Base-by-base conservation (phyloP, 78 protist species). In the Dictyostelium capitatum region DNA sequence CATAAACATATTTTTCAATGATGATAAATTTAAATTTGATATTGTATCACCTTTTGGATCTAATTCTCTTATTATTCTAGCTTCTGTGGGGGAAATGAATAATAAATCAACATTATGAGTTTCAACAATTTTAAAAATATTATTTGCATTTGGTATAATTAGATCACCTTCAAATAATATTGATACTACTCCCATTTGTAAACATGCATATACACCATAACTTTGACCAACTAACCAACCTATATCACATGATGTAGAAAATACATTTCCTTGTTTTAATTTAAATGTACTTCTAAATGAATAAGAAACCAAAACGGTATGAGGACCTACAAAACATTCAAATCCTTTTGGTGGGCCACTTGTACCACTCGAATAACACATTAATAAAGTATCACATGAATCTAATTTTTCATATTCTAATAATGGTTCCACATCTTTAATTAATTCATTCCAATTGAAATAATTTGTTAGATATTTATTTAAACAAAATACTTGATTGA, bases 291-390 rank as follows among this genome's bases (percentile, higher is more conserved):
- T 17, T 15, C 65, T 20, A 89, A 85, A 69, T 3, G 62, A 12
- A 59, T 82, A 90, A 17, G 17, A 32, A 0, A 92, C 11, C 7
- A 54, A 92, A 1, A 78, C 82, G 41, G 91, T 79, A 64, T 91
- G 81, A 17, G 74, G 75, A 56, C 89, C 89, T 32, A 89, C 50
- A 8, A 56, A 23, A 51, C 67, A 54, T 17, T 73, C 72, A 30
- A 83, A 65, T 6, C 90, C 90, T 80, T 92, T 92, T 23, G 96
- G 96, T 0, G 30, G 0, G 9, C 98, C 97, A 14, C 97, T 96
- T 8, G 98, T 94, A 41, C 99, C 99, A 10, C 97, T 90, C 1
- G 99, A 97, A 95, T 97, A 97, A 41, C 97, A 79, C 1, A 96
- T 57, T 92, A 90, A 97, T 17, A 57, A 57, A 20, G 98, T 97